phyloP scores from a whole-genome alignment of 441 rosid genomes.

The Euphorbia celastroides region DNA sequence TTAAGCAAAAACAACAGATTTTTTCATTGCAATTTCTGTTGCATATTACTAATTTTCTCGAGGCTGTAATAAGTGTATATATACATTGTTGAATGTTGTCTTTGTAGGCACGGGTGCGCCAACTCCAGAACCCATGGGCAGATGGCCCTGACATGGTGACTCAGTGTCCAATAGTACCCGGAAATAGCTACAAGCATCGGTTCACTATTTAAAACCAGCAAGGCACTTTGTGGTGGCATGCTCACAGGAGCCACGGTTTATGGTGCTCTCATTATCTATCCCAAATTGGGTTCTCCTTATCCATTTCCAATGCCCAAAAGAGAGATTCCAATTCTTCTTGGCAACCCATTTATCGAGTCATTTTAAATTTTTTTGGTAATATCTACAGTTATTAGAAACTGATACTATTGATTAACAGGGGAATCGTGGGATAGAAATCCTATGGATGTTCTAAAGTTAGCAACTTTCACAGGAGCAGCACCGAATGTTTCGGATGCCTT shows the following conservation, averaged over 20 bases:
- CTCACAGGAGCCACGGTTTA: constrained; percentile 92
- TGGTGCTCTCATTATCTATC: constrained; percentile 77
- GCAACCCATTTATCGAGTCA: constrained; percentile 26
- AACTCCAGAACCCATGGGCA: constrained; percentile 83
- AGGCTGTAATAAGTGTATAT: no score
- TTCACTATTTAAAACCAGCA: constrained; percentile 76
- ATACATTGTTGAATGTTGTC: not conserved
- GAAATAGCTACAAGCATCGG: constrained; percentile 65
- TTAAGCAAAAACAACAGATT: not conserved
- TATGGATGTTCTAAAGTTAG: constrained; percentile 51
- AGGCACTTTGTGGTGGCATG: constrained; percentile 99
- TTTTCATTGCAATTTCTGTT: no score
- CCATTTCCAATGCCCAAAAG: constrained; percentile 69
- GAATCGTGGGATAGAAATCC: constrained; percentile 96
- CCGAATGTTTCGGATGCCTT: constrained; percentile 76
- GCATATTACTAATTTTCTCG: no score
- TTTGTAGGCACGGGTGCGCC: constrained; percentile 78
- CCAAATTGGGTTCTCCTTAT: constrained; percentile 54
- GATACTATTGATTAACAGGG: constrained; percentile 38
- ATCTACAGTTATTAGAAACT: no score
- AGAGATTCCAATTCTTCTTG: constrained; percentile 60
- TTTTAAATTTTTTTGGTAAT: no score
- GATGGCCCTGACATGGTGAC: constrained; percentile 92
- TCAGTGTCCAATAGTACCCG: constrained; percentile 86
- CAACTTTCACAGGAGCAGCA: constrained; percentile 59